Percentiles rank a stretch among this genome's conserved stretches.
Evolutionary conservation across 768 basidiomycete genomes (phyloP).

Genomic region (Calocybe gangraenosa): DNA sequence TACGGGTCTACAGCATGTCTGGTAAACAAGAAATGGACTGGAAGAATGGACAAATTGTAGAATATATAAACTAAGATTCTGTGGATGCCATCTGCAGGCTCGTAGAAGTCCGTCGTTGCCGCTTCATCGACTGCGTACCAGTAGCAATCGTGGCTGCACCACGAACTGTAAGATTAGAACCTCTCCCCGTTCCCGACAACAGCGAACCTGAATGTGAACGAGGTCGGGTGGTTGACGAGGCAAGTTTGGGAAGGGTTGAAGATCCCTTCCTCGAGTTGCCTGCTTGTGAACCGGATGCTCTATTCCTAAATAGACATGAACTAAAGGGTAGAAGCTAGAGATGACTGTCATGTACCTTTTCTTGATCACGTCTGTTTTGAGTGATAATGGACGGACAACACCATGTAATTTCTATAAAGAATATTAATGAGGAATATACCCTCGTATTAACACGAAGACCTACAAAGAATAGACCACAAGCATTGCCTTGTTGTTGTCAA

Average conservation of each 20-base stretch:
- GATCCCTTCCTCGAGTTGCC: constrained; percentile 60
- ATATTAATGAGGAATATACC: constrained; percentile 7
- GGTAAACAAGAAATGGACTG: constrained; percentile 19
- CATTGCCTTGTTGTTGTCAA: constrained; percentile 57
- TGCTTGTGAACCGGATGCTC: constrained; percentile 73
- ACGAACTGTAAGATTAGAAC: constrained; percentile 16
- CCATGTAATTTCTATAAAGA: constrained; percentile 84
- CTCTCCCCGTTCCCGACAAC: constrained; percentile 37
- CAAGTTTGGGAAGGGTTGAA: constrained; percentile 67
- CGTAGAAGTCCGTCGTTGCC: constrained; percentile 76
- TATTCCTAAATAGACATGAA: constrained; percentile 48
- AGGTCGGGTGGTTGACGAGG: constrained; percentile 68
- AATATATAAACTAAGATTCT: constrained; percentile 25
- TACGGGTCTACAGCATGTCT: constrained; percentile 28
- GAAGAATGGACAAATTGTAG: background rate
- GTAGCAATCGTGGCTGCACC: constrained; percentile 26
- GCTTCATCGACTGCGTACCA: constrained; percentile 57
- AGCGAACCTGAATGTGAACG: constrained; percentile 65
- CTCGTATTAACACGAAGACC: constrained; percentile 30
- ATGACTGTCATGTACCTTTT: constrained; percentile 57
- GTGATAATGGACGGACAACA: constrained; percentile 87
- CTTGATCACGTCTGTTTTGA: constrained; percentile 98
- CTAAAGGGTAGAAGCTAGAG: constrained; percentile 8
- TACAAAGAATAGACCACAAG: constrained; percentile 91
- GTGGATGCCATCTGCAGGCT: constrained; percentile 40